These are phyloP conservation scores for Verticillium nonalfalfae DNA, from an alignment of 2,329 filamentous ascomycete species.

Conservation along the genomic window DNA sequence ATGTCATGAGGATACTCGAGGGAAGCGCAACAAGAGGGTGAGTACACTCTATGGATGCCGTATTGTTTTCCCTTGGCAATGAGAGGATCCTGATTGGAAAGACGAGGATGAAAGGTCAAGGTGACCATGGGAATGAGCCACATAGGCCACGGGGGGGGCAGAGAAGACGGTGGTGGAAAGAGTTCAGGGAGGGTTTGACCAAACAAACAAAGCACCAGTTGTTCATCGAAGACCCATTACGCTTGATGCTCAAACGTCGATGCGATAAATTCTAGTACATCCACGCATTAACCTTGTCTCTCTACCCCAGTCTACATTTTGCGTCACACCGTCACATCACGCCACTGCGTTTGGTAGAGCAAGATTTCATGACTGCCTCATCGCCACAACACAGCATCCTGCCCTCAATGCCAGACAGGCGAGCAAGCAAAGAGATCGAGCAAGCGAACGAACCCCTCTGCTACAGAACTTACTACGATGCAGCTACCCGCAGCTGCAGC, in stretches of 20 bases:
- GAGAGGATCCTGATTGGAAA: neutral
- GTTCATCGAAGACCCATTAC: neutral
- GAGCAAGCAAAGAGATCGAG: too few species aligned
- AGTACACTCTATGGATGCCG: neutral
- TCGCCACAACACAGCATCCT: too few species aligned
- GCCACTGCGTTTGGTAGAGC: too few species aligned
- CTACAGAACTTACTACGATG: too few species aligned
- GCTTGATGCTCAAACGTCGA: neutral
- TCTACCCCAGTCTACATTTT: neutral
- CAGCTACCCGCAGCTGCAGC: too few species aligned
- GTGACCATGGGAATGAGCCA: neutral
- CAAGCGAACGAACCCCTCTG: too few species aligned
- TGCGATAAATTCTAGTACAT: neutral
- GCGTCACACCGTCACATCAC: neutral
- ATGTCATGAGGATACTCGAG: neutral
- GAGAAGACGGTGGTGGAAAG: neutral
- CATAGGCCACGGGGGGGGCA: neutral
- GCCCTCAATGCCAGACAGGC: too few species aligned
- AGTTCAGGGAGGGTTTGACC: neutral
- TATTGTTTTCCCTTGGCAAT: neutral
- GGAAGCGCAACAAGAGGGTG: neutral
- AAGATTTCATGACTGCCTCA: too few species aligned
- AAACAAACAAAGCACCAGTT: neutral
- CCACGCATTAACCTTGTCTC: neutral
- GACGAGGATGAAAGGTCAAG: neutral